Evolutionary conservation across 2,329 filamentous ascomycete species (phyloP).

Genomic region (Saccharata proteae): DNA sequence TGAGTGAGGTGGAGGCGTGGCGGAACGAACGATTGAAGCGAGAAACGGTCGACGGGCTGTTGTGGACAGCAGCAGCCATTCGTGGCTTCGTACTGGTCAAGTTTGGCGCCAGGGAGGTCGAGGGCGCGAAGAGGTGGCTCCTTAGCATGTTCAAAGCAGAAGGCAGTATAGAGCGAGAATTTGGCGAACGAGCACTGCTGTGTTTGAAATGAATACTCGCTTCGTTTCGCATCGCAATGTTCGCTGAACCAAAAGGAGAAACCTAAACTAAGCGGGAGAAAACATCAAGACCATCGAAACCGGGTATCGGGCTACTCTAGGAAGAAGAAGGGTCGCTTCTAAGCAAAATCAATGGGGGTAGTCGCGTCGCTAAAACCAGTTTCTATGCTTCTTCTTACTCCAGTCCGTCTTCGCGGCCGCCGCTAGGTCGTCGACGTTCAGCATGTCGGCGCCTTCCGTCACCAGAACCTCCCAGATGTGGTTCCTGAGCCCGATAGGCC

Average conservation of each 20-base stretch:
- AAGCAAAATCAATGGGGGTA: not conserved
- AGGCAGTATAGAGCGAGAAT: slow-evolving; percentile 55
- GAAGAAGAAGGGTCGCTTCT: no score
- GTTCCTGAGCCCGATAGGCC: slow-evolving; percentile 43
- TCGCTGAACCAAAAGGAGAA: not conserved
- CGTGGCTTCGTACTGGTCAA: slow-evolving; percentile 77
- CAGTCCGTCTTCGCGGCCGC: slow-evolving; percentile 38
- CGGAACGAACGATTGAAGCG: slow-evolving; percentile 42
- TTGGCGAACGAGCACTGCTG: slow-evolving; percentile 71
- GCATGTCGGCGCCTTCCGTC: slow-evolving; percentile 39
- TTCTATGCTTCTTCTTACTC: slow-evolving; percentile 21
- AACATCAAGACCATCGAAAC: slow-evolving; percentile 1
- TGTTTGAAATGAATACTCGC: slow-evolving; percentile 33
- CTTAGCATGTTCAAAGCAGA: slow-evolving; percentile 62
- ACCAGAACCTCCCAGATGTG: slow-evolving; percentile 42
- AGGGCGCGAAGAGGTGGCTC: slow-evolving; percentile 72
- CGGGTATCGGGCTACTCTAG: not conserved
- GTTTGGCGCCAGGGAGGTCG: slow-evolving; percentile 71
- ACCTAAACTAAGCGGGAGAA: slow-evolving; percentile 1
- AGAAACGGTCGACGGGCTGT: slow-evolving; percentile 36
- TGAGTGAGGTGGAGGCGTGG: slow-evolving; percentile 32
- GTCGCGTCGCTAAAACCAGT: slow-evolving; percentile 13
- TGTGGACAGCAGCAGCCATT: slow-evolving; percentile 27
- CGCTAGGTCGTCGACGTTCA: slow-evolving; percentile 47
- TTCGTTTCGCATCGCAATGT: not conserved